These are phyloP conservation scores for Cucurbita argyrosperma DNA, from an alignment of 306 rosid genomes.

Conservation along the genomic window DNA sequence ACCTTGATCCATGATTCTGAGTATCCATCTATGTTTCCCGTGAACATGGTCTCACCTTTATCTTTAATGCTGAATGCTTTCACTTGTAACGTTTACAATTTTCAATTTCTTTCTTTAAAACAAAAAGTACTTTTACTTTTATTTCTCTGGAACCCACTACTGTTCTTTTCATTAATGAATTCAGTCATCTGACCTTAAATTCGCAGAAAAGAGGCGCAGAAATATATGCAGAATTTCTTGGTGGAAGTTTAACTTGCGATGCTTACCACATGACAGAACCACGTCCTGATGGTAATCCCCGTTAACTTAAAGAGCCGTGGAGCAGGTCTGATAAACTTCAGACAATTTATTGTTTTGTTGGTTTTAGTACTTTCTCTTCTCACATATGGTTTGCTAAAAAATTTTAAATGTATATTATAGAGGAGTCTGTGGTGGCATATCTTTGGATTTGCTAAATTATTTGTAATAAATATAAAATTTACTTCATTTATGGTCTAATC, in stretches of 20 bases:
- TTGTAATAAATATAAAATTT: no score
- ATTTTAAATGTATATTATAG: no score
- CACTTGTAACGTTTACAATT: not conserved
- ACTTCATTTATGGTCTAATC: no score
- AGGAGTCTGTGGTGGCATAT: no score
- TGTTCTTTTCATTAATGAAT: not conserved
- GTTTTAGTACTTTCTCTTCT: no score
- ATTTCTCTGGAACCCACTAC: not conserved
- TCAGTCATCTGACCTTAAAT: not conserved
- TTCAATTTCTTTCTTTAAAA: not conserved
- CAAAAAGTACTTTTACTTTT: not conserved
- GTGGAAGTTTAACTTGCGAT: constrained; percentile 90
- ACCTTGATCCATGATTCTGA: not conserved
- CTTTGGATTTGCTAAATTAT: no score
- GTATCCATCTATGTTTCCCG: not conserved
- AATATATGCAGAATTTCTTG: constrained; percentile 85
- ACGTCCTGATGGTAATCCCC: constrained; percentile 67
- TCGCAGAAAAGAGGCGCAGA: constrained; percentile 77
- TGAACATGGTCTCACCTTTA: not conserved
- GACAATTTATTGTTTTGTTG: no score
- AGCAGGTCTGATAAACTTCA: not conserved
- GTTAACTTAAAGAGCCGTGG: not conserved
- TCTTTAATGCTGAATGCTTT: not conserved
- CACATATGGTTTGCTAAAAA: no score
- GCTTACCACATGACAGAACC: constrained; percentile 96